Evolutionary conservation across 768 basidiomycete genomes (phyloP).

Genomic region (Tricholoma flavovirens): DNA sequence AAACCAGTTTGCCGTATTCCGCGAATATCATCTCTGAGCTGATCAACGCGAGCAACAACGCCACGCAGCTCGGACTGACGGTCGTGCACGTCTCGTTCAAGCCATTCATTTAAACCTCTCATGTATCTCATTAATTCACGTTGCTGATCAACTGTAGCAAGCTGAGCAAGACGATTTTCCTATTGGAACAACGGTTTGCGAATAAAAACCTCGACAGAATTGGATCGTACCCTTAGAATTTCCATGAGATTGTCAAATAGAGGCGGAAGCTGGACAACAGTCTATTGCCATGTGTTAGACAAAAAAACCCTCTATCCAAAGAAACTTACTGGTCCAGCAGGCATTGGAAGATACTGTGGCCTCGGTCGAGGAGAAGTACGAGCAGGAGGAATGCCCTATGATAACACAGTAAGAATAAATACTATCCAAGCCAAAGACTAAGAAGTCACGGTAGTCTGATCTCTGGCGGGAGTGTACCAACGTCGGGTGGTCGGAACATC

Average conservation of each 20-base stretch:
- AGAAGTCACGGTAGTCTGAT: slow-evolving; percentile 2
- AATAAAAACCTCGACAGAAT: background rate
- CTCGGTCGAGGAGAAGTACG: too few species aligned
- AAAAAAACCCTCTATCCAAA: background rate
- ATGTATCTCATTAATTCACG: slow-evolving; percentile 79
- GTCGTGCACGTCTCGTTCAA: slow-evolving; percentile 72
- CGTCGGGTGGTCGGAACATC: background rate
- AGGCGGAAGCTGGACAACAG: slow-evolving; percentile 54
- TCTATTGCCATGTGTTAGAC: slow-evolving; percentile 29
- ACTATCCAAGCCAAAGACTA: background rate
- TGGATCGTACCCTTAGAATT: slow-evolving; percentile 50
- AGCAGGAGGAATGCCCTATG: slow-evolving; percentile 17
- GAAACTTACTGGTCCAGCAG: slow-evolving; percentile 46
- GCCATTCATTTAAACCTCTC: slow-evolving; percentile 70
- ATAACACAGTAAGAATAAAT: background rate
- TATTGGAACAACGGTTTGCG: slow-evolving; percentile 21
- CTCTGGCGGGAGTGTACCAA: slow-evolving; percentile 1
- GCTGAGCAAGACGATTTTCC: slow-evolving; percentile 73
- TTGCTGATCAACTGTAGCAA: slow-evolving; percentile 73
- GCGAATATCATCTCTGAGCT: slow-evolving; percentile 37
- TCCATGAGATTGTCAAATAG: slow-evolving; percentile 67
- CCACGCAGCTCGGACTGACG: slow-evolving; percentile 68
- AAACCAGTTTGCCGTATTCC: slow-evolving; percentile 32
- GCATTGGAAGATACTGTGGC: slow-evolving; percentile 40
- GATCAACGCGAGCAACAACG: slow-evolving; percentile 56